These are phyloP conservation scores for Hawksworthiomyces lignivorus DNA, from an alignment of 2,329 filamentous ascomycete genomes.

Conservation along the genomic window DNA sequence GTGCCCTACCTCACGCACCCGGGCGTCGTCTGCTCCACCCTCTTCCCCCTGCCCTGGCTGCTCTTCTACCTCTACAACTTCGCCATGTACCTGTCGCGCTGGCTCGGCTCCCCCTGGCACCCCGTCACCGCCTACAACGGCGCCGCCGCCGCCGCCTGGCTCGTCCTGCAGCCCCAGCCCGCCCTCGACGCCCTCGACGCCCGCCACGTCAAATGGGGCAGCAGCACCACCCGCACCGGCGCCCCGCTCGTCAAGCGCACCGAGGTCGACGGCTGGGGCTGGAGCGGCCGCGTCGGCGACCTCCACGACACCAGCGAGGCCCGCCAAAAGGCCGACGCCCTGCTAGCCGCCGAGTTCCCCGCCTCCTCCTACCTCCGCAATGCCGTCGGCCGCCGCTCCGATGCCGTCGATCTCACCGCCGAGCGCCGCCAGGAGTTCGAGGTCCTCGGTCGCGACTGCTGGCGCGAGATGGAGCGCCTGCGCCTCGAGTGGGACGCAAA, in stretches of 20 bases:
- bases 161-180: slow-evolving; percentile 60
- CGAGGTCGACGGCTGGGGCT: slow-evolving; percentile 83
- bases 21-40: slow-evolving; percentile 73
- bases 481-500: slow-evolving; percentile 55
- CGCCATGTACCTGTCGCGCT: slow-evolving; percentile 64
- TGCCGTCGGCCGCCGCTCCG: slow-evolving; percentile 51
- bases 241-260: slow-evolving; percentile 59
- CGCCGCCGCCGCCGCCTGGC: slow-evolving; percentile 68
- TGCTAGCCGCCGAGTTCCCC: slow-evolving; percentile 14
- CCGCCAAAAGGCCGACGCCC: slow-evolving; percentile 36
- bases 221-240: slow-evolving; percentile 54
- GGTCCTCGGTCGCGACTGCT: slow-evolving; percentile 50
- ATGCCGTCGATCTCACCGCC: slow-evolving; percentile 49
- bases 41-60: slow-evolving; percentile 66
- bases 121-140: slow-evolving; percentile 66
- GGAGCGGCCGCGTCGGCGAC: slow-evolving; percentile 49
- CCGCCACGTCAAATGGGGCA: slow-evolving; percentile 73
- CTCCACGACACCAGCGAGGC: slow-evolving; percentile 37
- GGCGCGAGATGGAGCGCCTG: slow-evolving; percentile 66
- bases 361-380: slow-evolving; percentile 30
- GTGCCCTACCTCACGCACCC: slow-evolving; percentile 73
- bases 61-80: slow-evolving; percentile 62
- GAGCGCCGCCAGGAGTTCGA: slow-evolving; percentile 57
- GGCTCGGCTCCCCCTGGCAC: slow-evolving; percentile 85
- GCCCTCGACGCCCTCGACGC: slow-evolving; percentile 49